Conservation (phyloP, 345 rosid species). For the Gossypium anomalum region DNA sequence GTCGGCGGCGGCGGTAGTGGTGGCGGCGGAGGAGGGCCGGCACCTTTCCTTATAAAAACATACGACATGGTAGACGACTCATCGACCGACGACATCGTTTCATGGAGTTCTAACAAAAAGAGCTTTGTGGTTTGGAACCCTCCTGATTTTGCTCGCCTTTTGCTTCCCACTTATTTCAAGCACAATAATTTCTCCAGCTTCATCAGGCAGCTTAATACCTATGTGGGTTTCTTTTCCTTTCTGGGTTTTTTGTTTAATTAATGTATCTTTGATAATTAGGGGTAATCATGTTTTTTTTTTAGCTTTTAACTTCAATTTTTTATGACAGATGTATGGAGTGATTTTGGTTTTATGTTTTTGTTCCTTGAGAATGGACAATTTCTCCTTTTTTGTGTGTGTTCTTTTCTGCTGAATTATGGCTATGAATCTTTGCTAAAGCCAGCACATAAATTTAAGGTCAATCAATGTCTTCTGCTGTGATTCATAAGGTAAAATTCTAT, state of each 20-base stretch:
- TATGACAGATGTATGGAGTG: neutral
- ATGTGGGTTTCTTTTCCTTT: conserved; percentile 34
- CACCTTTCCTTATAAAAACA: conserved; percentile 79
- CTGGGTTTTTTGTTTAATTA: neutral
- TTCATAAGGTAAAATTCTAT: neutral
- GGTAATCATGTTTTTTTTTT: neutral
- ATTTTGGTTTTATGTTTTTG: neutral
- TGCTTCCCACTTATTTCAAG: conserved; percentile 87
- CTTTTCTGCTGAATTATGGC: neutral
- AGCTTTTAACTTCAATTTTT: neutral
- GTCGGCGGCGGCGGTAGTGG: conserved; percentile 21
- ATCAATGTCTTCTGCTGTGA: neutral
- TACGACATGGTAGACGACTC: conserved; percentile 91
- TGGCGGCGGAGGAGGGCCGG: conserved; percentile 66
- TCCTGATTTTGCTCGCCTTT: conserved; percentile 70
- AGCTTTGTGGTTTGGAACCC: conserved; percentile 97
- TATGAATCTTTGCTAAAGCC: too few species aligned
- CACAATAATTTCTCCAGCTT: conserved; percentile 94
- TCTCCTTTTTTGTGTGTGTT: neutral
- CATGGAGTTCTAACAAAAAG: conserved; percentile 64
- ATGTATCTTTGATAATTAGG: neutral
- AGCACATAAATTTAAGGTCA: too few species aligned
- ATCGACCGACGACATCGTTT: conserved; percentile 69
- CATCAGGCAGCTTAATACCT: conserved; percentile 73
- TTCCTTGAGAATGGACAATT: neutral